Evolutionary conservation across 805 yeast species (phyloP).

Genomic region (Priceomyces medius): DNA sequence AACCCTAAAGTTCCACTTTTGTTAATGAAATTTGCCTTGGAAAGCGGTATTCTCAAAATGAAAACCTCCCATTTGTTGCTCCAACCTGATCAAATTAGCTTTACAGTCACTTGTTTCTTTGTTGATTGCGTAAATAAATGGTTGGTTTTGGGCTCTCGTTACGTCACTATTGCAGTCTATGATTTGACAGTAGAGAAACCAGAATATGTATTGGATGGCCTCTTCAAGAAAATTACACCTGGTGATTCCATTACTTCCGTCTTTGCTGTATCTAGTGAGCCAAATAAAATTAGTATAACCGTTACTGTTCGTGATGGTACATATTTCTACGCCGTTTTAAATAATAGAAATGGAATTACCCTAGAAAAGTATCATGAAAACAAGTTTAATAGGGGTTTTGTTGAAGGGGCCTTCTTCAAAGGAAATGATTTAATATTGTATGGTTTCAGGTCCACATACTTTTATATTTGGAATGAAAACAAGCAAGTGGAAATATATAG

Average conservation of each 20-base stretch:
- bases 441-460: conserved; percentile 80
- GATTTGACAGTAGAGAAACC: conserved; percentile 29
- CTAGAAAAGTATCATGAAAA: conserved; percentile 49
- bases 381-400: conserved; percentile 68
- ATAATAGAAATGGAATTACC: conserved; percentile 10
- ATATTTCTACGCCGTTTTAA: conserved; percentile 42
- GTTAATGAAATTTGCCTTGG: conserved; percentile 34
- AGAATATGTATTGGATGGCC: conserved; percentile 15
- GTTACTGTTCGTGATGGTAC: conserved; percentile 68
- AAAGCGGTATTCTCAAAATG: conserved; percentile 19
- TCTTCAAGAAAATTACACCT: conserved; percentile 50
- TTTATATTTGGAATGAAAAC: conserved; percentile 82
- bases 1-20: conserved; percentile 57
- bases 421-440: conserved; percentile 51
- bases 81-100: conserved; percentile 44
- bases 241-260: conserved; percentile 72
- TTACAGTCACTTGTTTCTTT: conserved; percentile 59
- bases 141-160: conserved; percentile 69
- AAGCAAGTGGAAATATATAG: conserved; percentile 65
- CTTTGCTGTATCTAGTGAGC: conserved; percentile 29
- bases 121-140: conserved; percentile 36
- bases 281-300: conserved; percentile 23
- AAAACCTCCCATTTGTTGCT: conserved; percentile 26
- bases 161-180: conserved; percentile 62
- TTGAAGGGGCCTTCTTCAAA: conserved; percentile 67